Evolutionary conservation across 1,284 basidiomycete species (phyloP), one percentile per base, ranked within the genome.

Genomic region (Rhodotorula glutinis): DNA sequence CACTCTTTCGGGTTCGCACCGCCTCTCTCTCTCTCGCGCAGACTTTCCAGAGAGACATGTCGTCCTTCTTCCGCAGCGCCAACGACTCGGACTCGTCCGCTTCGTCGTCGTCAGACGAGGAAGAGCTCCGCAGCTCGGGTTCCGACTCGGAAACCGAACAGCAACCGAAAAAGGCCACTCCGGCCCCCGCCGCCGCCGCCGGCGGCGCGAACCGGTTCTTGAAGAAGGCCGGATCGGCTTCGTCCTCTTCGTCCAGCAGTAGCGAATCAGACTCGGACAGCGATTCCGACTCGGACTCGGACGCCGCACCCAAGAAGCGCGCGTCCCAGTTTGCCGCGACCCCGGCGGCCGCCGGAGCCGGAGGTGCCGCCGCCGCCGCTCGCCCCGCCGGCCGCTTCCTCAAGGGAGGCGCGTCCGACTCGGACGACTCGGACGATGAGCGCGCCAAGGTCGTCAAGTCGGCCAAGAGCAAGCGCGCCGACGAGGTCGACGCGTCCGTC

Each of bases 401-500:
- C 58, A 75, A 73, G 61, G 86, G 84, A 63, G 84, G 83, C 29
- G 85, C 85, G 16, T 68, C 67, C 29, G 75, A 75, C 52, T 85
- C 84, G 33, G 87, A 87, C 43, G 56, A 51, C 49, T 41, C 38
- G 17, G 86, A 86, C 66, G 88, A 88, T 55, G 88, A 88, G 69
- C 88, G 88, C 55, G 85, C 84, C 65, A 86, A 84, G 76, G 84
- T 89, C 44, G 86, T 90, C 62, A 90, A 91, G 78, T 91, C 89
- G 76, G 92, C 92, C 52, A 87, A 87, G 76, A 90, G 92, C 79
- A 92, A 91, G 79, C 83, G 92, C 57, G 79, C 90, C 74, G 91
- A 89, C 67, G 90, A 93, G 82, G 92, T 95, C 84, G 90, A 91
- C 79, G 86, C 86, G 3, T 89, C 89, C 17, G 90, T 92, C 61